These are phyloP conservation scores for Apiospora arundinis DNA, from an alignment of 2,329 filamentous ascomycete genomes.

Conservation along the genomic window DNA sequence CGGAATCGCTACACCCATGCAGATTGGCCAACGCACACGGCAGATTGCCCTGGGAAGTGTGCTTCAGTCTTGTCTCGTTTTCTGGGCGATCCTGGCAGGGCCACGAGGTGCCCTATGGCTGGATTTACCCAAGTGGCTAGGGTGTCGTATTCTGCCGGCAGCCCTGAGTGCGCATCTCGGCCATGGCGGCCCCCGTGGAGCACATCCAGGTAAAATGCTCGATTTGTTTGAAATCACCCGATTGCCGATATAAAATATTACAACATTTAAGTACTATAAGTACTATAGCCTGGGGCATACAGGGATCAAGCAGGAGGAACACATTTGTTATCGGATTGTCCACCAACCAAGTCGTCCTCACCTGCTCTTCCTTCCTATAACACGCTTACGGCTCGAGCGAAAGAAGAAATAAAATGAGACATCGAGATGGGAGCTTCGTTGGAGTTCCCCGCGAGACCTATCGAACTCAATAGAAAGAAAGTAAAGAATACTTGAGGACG, in stretches of 20 bases:
- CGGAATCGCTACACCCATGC: neutral
- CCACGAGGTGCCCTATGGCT: neutral
- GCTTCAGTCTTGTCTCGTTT: neutral
- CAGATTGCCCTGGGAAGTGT: neutral
- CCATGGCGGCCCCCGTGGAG: neutral
- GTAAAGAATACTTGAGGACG: neutral
- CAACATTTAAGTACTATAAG: neutral
- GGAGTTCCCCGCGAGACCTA: neutral
- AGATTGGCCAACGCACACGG: conserved; percentile 4
- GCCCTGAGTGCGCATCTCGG: neutral
- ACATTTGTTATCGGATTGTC: neutral
- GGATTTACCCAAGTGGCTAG: conserved; percentile 4
- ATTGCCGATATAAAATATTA: conserved; percentile 3
- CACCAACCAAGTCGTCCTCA: neutral
- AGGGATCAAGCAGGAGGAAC: neutral
- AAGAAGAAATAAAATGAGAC: too few relatives aligned
- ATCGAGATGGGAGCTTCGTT: neutral
- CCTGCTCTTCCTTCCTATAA: neutral
- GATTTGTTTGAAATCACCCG: neutral
- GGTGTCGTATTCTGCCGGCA: conserved; percentile 3
- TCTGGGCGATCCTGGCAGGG: neutral
- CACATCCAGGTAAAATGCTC: neutral
- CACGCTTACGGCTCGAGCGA: neutral
- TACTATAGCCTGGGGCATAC: neutral
- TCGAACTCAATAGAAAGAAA: conserved; percentile 1